These are phyloP conservation scores for Cinnamomum micranthum DNA, from an alignment of 164 flowering plant genomes.

Conservation along the genomic window DNA sequence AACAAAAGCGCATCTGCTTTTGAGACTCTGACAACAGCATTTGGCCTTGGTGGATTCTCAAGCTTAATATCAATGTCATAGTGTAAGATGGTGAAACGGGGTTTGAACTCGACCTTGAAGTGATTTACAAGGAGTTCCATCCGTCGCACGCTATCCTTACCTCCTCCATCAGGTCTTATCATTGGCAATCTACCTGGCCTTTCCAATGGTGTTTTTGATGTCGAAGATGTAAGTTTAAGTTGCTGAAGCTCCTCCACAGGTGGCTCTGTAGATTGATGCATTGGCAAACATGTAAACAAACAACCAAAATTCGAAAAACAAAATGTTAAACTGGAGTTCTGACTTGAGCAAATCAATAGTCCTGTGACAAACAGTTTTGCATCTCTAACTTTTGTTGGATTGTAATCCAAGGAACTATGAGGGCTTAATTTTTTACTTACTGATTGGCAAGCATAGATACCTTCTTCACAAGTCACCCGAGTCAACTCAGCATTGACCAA, in stretches of 20 bases:
- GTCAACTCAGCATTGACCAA: no score
- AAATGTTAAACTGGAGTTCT: no score
- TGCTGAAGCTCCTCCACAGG: background rate
- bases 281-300: background rate
- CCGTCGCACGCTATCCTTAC: slow-evolving; percentile 9
- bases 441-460: no score
- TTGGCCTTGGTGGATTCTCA: slow-evolving; percentile 17
- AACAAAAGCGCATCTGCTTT: slow-evolving; percentile 29
- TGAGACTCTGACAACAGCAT: slow-evolving; percentile 22
- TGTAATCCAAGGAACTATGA: no score
- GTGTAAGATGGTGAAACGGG: slow-evolving; percentile 28
- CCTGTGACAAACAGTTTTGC: no score
- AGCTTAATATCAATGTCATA: slow-evolving; percentile 45
- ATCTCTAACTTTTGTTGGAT: no score
- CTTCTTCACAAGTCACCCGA: no score
- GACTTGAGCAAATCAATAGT: no score
- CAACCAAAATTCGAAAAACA: no score
- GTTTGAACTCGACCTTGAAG: slow-evolving; percentile 35
- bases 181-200: slow-evolving; percentile 15
- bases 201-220: background rate
- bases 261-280: background rate
- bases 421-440: no score
- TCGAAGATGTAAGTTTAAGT: background rate
- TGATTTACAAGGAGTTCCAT: slow-evolving; percentile 39
- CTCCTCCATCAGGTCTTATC: slow-evolving; percentile 52